Conservation (phyloP, 805 yeast genomes). For the Yarrowia bubula region DNA sequence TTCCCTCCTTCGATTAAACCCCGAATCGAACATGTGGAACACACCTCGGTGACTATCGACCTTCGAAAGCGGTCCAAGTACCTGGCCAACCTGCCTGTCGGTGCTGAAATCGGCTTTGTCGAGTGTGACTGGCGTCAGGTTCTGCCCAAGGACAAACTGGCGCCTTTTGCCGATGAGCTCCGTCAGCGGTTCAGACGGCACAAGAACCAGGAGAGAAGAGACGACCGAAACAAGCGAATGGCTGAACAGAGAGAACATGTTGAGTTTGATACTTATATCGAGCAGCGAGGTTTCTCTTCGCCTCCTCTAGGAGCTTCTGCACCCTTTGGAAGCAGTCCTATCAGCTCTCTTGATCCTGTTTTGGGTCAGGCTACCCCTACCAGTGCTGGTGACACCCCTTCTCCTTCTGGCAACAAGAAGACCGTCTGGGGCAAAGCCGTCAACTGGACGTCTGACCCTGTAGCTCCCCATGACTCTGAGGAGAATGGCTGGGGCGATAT, state of each 20-base stretch:
- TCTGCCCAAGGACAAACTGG: slow-evolving; percentile 35
- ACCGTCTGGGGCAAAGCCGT: slow-evolving; percentile 32
- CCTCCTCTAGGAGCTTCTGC: slow-evolving; percentile 22
- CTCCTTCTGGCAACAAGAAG: slow-evolving; percentile 24
- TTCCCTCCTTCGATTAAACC: slow-evolving; percentile 67
- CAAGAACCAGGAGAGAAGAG: slow-evolving; percentile 34
- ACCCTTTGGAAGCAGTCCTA: slow-evolving; percentile 13
- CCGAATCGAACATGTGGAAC: slow-evolving; percentile 65
- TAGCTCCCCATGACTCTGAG: slow-evolving; percentile 31
- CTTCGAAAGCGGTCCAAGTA: slow-evolving; percentile 64
- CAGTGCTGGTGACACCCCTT: slow-evolving; percentile 5
- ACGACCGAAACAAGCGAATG: slow-evolving; percentile 34
- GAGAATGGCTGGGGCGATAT: slow-evolving; percentile 31
- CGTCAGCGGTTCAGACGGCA: slow-evolving; percentile 32
- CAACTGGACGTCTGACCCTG: slow-evolving; percentile 29
- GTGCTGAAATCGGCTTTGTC: slow-evolving; percentile 77
- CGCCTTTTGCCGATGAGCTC: slow-evolving; percentile 35
- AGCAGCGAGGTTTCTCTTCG: slow-evolving; percentile 24
- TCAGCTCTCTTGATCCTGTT: slow-evolving; percentile 13
- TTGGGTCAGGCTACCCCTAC: not conserved
- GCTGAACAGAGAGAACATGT: slow-evolving; percentile 42
- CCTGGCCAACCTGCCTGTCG: slow-evolving; percentile 76
- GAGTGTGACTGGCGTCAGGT: slow-evolving; percentile 77
- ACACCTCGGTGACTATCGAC: slow-evolving; percentile 64
- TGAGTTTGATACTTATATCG: slow-evolving; percentile 20